Evolutionary conservation across 1,284 basidiomycete species (phyloP).

Genomic region (Peniophora sp.): DNA sequence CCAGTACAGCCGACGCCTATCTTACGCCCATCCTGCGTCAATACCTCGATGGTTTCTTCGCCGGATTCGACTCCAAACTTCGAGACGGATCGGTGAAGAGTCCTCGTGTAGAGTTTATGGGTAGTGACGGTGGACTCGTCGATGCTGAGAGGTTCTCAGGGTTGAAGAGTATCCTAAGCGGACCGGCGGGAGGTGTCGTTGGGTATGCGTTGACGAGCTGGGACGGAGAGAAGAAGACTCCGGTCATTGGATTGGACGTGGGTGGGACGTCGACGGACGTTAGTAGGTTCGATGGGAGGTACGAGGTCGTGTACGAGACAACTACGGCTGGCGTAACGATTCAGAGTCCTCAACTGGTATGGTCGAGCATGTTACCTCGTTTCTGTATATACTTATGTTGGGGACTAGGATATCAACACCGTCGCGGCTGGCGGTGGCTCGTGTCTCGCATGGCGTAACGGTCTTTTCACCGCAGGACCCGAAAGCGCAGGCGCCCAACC

Average conservation of each 20-base stretch:
- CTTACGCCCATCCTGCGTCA: slow-evolving; percentile 83
- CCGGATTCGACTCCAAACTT: slow-evolving; percentile 76
- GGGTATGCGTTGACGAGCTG: slow-evolving; percentile 82
- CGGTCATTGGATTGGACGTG: slow-evolving; percentile 78
- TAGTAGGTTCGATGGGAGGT: slow-evolving; percentile 78
- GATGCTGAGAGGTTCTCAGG: slow-evolving; percentile 84
- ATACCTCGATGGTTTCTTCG: slow-evolving; percentile 92
- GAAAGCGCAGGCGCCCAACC: slow-evolving; percentile 82
- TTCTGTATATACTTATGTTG: too few species aligned
- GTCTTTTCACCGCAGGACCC: slow-evolving; percentile 77
- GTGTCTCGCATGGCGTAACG: slow-evolving; percentile 74
- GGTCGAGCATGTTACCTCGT: too few species aligned
- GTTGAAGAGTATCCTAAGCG: slow-evolving; percentile 81
- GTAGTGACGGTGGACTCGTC: slow-evolving; percentile 81
- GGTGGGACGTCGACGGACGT: slow-evolving; percentile 92
- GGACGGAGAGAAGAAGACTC: slow-evolving; percentile 56
- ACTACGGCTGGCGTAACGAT: slow-evolving; percentile 88
- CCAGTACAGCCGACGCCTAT: slow-evolving; percentile 94
- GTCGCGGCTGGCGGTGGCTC: slow-evolving; percentile 86
- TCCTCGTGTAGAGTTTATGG: slow-evolving; percentile 79
- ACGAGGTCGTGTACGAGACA: slow-evolving; percentile 87
- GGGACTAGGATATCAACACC: slow-evolving; percentile 65
- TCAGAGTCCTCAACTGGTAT: slow-evolving; percentile 69
- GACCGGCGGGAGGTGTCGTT: slow-evolving; percentile 85
- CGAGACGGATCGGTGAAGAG: slow-evolving; percentile 36